Conservation (phyloP, 257 asterid genomes). For the Jacaranda copaia region DNA sequence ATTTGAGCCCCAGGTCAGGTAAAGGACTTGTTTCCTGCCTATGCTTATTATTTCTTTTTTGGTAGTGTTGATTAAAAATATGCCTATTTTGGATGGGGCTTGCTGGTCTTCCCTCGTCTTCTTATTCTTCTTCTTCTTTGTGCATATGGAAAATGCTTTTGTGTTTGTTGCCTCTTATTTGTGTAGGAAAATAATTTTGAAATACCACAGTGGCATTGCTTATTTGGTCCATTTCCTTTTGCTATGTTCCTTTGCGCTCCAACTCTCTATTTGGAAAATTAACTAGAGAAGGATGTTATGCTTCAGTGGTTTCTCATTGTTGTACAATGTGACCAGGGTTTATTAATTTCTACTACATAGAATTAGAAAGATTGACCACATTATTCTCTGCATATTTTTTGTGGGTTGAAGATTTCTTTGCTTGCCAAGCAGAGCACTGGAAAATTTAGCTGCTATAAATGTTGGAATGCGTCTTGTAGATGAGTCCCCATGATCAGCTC, state of each 20-base stretch:
- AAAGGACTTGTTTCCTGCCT: conserved; percentile 4
- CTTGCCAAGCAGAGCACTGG: neutral
- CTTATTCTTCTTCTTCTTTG: neutral
- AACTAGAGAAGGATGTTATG: neutral
- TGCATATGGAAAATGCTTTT: conserved; percentile 16
- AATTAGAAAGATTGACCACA: neutral
- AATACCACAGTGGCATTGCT: conserved; percentile 8
- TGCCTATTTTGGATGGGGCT: neutral
- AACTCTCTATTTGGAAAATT: conserved; percentile 4
- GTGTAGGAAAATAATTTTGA: neutral
- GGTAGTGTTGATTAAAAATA: neutral
- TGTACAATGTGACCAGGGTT: neutral
- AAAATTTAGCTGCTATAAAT: neutral
- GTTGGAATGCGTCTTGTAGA: neutral
- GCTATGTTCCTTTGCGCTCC: neutral
- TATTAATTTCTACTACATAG: conserved; percentile 13
- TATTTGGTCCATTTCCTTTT: neutral
- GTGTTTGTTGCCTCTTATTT: neutral
- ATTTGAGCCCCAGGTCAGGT: conserved; percentile 56
- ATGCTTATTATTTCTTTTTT: conserved; percentile 6
- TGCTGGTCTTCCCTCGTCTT: neutral
- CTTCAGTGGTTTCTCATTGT: neutral
- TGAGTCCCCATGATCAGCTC: conserved; percentile 4
- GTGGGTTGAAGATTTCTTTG: conserved; percentile 3
- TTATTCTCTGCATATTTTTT: neutral